Conservation (phyloP, 2,329 filamentous ascomycete genomes). For the Blumeriella jaapii region DNA sequence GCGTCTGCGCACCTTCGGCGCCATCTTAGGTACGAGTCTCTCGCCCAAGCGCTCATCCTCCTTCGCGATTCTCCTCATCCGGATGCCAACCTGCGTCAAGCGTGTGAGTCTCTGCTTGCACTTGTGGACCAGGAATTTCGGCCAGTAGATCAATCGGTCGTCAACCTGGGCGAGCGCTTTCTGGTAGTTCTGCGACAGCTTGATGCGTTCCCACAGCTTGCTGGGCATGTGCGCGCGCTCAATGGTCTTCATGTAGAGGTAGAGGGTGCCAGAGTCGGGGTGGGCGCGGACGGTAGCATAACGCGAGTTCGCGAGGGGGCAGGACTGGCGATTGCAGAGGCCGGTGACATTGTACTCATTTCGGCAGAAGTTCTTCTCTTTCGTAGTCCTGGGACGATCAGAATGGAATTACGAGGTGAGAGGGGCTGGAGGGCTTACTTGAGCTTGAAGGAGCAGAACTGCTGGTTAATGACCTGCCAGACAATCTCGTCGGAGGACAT, state of each 20-base stretch:
- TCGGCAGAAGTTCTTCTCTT: constrained; percentile 85
- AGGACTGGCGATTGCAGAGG: constrained; percentile 77
- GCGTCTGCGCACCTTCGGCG: constrained; percentile 74
- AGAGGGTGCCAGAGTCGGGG: constrained; percentile 68
- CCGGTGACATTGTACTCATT: constrained; percentile 86
- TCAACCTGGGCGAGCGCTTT: constrained; percentile 84
- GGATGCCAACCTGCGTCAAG: constrained; percentile 81
- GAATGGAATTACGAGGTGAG: constrained; percentile 11
- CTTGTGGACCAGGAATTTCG: constrained; percentile 86
- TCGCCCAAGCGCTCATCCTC: constrained; percentile 87
- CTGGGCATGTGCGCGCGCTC: constrained; percentile 80
- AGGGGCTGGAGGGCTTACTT: constrained; percentile 45
- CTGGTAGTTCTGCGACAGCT: constrained; percentile 80
- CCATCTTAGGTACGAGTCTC: constrained; percentile 75
- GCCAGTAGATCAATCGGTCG: constrained; percentile 80
- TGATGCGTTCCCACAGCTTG: constrained; percentile 91
- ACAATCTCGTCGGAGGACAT: constrained; percentile 96
- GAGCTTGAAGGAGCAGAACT: constrained; percentile 90
- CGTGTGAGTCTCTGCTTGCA: constrained; percentile 93
- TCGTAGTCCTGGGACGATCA: constrained; percentile 53
- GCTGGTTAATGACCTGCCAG: constrained; percentile 93
- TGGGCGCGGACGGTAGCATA: constrained; percentile 87
- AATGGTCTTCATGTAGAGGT: constrained; percentile 94
- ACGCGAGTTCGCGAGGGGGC: constrained; percentile 79
- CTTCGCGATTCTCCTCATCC: constrained; percentile 66